These are phyloP conservation scores for Ziziphus jujuba DNA, from an alignment of 306 rosid species.

Conservation along the genomic window DNA sequence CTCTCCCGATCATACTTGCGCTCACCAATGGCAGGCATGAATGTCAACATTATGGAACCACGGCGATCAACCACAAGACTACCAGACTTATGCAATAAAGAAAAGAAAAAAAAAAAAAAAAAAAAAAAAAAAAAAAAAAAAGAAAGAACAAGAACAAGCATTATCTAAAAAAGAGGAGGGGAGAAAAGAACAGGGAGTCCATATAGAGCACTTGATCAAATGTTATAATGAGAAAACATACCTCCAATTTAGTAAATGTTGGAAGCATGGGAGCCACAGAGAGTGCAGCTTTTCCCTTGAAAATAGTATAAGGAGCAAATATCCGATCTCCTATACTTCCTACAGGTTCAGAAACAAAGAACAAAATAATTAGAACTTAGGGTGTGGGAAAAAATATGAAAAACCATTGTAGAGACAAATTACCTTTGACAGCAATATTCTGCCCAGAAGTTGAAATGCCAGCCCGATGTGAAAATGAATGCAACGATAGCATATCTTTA, in stretches of 20 bases:
- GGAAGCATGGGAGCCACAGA: slow-evolving; percentile 73
- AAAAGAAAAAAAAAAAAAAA: slow-evolving; percentile 19
- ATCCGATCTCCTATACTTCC: slow-evolving; percentile 46
- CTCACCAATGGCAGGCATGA: slow-evolving; percentile 49
- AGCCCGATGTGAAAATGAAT: slow-evolving; percentile 29
- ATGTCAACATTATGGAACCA: slow-evolving; percentile 42
- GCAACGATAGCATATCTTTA: slow-evolving; percentile 22
- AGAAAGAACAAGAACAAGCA: slow-evolving; percentile 17
- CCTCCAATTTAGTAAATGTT: slow-evolving; percentile 73
- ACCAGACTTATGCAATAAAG: no score
- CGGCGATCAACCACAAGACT: slow-evolving; percentile 53
- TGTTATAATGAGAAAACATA: slow-evolving; percentile 27
- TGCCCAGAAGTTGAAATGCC: slow-evolving; percentile 46
- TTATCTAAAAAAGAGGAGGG: background rate
- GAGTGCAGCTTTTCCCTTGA: slow-evolving; percentile 91
- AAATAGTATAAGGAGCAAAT: slow-evolving; percentile 67
- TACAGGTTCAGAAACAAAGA: slow-evolving; percentile 31
- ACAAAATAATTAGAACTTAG: background rate
- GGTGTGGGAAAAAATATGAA: background rate
- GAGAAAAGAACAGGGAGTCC: background rate
- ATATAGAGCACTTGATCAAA: background rate
- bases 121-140: slow-evolving; percentile 21
- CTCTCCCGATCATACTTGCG: slow-evolving; percentile 46
- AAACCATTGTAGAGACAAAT: slow-evolving; percentile 6
- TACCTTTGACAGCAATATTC: slow-evolving; percentile 58